Percentiles rank a stretch among this genome's conserved stretches.
These are phyloP conservation scores for Barbatosphaeria neglecta DNA, from an alignment of 495 filamentous ascomycete genomes.

Conservation along the genomic window DNA sequence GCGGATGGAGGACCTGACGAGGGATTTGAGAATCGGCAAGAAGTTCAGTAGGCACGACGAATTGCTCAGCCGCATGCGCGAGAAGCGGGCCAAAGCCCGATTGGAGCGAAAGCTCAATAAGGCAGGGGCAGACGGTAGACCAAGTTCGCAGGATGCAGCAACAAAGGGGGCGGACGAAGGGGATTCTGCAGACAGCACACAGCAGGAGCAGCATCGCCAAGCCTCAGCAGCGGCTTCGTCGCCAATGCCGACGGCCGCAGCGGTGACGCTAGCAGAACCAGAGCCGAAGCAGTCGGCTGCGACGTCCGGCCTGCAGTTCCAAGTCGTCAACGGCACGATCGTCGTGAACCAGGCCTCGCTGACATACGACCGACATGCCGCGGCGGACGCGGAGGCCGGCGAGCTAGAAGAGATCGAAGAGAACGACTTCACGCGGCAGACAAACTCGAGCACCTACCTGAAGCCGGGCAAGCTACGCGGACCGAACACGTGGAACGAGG, in stretches of 20 bases:
- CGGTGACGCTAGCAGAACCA: not conserved
- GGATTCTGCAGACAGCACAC: not conserved
- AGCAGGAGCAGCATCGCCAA: not conserved
- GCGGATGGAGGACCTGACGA: slow-evolving; percentile 76
- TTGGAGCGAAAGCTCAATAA: slow-evolving; percentile 17
- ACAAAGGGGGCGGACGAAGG: not conserved
- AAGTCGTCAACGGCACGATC: slow-evolving; percentile 75
- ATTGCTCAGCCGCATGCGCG: slow-evolving; percentile 34
- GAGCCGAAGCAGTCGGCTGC: slow-evolving; percentile 2
- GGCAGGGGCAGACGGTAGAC: slow-evolving; percentile 5
- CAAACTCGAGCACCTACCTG: slow-evolving; percentile 63
- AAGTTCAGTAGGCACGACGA: slow-evolving; percentile 60
- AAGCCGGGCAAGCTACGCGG: slow-evolving; percentile 46
- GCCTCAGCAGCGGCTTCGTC: no score
- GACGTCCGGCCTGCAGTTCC: slow-evolving; percentile 16
- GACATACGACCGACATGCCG: slow-evolving; percentile 67
- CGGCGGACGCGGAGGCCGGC: slow-evolving; percentile 43
- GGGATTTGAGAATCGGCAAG: slow-evolving; percentile 64
- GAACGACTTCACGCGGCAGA: slow-evolving; percentile 66
- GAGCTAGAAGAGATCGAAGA: slow-evolving; percentile 62
- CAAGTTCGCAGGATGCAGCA: slow-evolving; percentile 1
- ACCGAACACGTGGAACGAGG: slow-evolving; percentile 63
- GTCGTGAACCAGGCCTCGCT: slow-evolving; percentile 67
- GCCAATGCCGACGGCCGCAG: no score
- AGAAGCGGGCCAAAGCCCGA: slow-evolving; percentile 26